Conservation (phyloP, 805 yeast genomes). For the Wickerhamomyces queroliae region DNA sequence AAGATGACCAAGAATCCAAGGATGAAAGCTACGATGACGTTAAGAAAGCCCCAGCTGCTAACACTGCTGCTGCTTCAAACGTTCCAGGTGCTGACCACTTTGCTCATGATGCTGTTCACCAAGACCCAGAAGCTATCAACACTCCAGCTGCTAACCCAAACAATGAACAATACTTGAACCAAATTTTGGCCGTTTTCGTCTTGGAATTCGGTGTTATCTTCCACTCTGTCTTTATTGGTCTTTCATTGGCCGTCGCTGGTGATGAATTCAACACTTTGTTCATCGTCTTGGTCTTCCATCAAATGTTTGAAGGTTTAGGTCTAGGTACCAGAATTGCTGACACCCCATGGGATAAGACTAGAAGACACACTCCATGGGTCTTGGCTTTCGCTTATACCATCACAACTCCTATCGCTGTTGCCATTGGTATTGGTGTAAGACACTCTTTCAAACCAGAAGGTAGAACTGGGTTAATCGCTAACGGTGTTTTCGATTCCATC, state of each 20-base stretch:
- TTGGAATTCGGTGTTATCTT: conserved; percentile 77
- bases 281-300: conserved; percentile 69
- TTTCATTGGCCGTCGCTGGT: conserved; percentile 73
- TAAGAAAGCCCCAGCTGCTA: conserved; percentile 3
- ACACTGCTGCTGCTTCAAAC: conserved; percentile 5
- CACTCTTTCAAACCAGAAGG: conserved; percentile 53
- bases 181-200: conserved; percentile 48
- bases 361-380: conserved; percentile 51
- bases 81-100: conserved; percentile 32
- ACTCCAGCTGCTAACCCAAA: conserved; percentile 29
- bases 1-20: conserved; percentile 9
- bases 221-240: conserved; percentile 80
- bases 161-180: conserved; percentile 48
- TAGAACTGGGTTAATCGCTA: conserved; percentile 52
- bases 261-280: conserved; percentile 68
- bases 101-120: conserved; percentile 35
- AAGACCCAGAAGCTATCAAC: conserved; percentile 36
- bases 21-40: conserved; percentile 9
- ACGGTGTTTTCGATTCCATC: conserved; percentile 69
- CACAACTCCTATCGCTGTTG: conserved; percentile 71
- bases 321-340: conserved; percentile 72
- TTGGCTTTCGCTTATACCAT: conserved; percentile 44
- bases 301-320: conserved; percentile 82
- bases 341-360: conserved; percentile 28
- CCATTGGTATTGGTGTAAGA: conserved; percentile 75